Evolutionary conservation across 768 basidiomycete species (phyloP).

Genomic region (Kwoniella botswanensis): DNA sequence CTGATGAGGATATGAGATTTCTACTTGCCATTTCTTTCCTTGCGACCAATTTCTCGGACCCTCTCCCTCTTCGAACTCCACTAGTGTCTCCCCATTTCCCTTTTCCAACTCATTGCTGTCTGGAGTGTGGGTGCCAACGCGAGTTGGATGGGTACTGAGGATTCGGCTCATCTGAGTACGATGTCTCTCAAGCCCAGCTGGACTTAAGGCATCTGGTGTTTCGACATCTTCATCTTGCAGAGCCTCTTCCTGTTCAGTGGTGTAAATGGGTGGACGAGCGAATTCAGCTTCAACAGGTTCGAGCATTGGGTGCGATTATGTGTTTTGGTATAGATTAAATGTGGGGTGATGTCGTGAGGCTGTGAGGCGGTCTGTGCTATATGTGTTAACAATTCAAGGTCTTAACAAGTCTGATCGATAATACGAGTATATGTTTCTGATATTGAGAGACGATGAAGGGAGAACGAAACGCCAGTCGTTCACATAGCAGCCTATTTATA

Average conservation of each 20-base stretch:
- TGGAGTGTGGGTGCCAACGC: constrained; percentile 16
- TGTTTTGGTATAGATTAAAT: neutral
- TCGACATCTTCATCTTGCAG: constrained; percentile 31
- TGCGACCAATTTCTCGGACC: constrained; percentile 42
- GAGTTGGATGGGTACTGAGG: constrained; percentile 4
- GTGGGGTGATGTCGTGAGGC: neutral
- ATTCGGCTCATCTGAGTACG: constrained; percentile 10
- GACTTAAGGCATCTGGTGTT: constrained; percentile 4
- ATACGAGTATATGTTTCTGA: neutral
- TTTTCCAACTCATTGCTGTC: constrained; percentile 28
- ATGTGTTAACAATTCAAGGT: neutral
- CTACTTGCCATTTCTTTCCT: constrained; percentile 40
- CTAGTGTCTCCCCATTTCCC: constrained; percentile 31
- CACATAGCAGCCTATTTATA: neutral
- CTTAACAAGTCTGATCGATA: neutral
- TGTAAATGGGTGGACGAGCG: constrained; percentile 38
- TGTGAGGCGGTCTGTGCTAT: neutral
- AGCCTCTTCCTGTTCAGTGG: constrained; percentile 32
- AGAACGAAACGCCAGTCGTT: neutral
- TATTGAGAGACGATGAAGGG: neutral
- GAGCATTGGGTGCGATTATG: constrained; percentile 21
- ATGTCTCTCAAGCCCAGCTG: constrained; percentile 15
- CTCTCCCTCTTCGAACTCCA: constrained; percentile 37
- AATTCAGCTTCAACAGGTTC: constrained; percentile 45
- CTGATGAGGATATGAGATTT: neutral